Evolutionary conservation across 108 stramenopile species (phyloP).

Genomic region (Parietichytrium sp.): DNA sequence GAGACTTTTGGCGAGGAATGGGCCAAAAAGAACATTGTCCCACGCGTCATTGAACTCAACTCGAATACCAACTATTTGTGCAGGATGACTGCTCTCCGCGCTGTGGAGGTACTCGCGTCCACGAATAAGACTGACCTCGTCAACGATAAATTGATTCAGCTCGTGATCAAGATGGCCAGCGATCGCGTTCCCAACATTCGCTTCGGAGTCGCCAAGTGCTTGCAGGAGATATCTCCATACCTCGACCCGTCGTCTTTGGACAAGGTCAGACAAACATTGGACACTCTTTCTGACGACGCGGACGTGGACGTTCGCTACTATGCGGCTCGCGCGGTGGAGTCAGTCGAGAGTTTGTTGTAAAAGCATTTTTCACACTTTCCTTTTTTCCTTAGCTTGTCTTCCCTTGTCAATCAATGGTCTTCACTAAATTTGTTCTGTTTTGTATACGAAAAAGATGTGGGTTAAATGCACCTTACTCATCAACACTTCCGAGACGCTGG

Average conservation of each 20-base stretch:
- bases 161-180: conserved; percentile 82
- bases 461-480: too few relatives aligned
- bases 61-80: conserved; percentile 73
- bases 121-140: conserved; percentile 69
- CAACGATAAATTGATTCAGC: conserved; percentile 72
- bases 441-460: too few relatives aligned
- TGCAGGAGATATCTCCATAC: conserved; percentile 69
- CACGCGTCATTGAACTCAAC: conserved; percentile 74
- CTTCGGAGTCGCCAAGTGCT: conserved; percentile 88
- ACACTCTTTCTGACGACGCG: conserved; percentile 46
- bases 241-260: conserved; percentile 41
- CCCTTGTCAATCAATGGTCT: too few relatives aligned
- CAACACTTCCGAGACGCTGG: too few relatives aligned
- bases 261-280: conserved; percentile 42
- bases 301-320: conserved; percentile 64
- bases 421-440: too few relatives aligned
- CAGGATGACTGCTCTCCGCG: conserved; percentile 86
- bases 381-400: too few relatives aligned
- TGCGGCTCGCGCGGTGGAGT: conserved; percentile 35
- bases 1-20: conserved; percentile 85
- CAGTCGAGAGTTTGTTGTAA: conserved; percentile 25
- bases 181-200: conserved; percentile 95
- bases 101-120: conserved; percentile 71
- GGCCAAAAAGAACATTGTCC: conserved; percentile 80
- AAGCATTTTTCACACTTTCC: too few relatives aligned